Conservation (phyloP, 805 yeast genomes). For the Ogataea thermomethanolica region DNA sequence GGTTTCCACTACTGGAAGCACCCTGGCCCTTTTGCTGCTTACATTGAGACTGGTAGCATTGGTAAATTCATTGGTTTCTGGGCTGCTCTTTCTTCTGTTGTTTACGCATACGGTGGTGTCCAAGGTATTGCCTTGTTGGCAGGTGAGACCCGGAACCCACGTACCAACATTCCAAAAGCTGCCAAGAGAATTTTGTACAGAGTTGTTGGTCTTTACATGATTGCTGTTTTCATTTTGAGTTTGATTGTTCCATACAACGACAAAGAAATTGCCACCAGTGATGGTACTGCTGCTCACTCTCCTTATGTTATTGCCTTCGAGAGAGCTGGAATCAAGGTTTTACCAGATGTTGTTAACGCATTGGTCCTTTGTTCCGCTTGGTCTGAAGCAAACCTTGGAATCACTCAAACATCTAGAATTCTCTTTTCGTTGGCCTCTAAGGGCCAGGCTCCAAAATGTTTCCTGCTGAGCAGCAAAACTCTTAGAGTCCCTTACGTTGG, state of each 20-base stretch:
- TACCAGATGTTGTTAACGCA: conserved; percentile 71
- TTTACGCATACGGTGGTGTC: conserved; percentile 54
- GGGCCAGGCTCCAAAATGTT: conserved; percentile 64
- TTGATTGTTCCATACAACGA: conserved; percentile 42
- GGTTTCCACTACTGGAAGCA: conserved; percentile 38
- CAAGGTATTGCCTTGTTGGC: conserved; percentile 33
- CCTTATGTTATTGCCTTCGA: conserved; percentile 78
- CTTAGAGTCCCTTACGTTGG: conserved; percentile 60
- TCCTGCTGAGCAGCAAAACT: conserved; percentile 52
- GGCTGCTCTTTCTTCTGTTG: conserved; percentile 54
- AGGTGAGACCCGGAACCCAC: conserved; percentile 23
- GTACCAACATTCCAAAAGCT: conserved; percentile 25
- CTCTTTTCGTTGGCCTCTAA: conserved; percentile 63
- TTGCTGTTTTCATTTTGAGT: conserved; percentile 38
- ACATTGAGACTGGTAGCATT: conserved; percentile 43
- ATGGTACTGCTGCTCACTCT: conserved; percentile 61
- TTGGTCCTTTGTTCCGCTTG: conserved; percentile 48
- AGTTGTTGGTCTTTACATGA: conserved; percentile 22
- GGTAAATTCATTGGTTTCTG: conserved; percentile 43
- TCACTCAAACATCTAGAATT: conserved; percentile 65
- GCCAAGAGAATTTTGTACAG: conserved; percentile 22
- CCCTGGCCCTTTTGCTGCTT: conserved; percentile 43
- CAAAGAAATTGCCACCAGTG: conserved; percentile 37
- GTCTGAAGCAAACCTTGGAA: conserved; percentile 66
- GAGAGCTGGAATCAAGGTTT: conserved; percentile 53